These are phyloP conservation scores for Nitzschia putrida DNA, from an alignment of 108 stramenopile species.

Conservation along the genomic window DNA sequence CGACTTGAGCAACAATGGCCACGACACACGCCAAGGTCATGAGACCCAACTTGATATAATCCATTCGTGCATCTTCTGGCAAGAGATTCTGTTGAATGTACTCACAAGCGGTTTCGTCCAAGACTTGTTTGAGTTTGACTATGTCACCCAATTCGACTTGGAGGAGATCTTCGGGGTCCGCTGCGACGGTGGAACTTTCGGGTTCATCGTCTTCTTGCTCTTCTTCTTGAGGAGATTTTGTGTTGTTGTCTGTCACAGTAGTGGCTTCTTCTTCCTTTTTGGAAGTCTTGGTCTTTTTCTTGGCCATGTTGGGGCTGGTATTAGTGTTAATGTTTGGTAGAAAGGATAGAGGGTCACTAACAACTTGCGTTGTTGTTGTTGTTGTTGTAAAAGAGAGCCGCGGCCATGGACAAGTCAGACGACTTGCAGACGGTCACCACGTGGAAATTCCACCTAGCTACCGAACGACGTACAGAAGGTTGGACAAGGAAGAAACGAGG, in stretches of 20 bases:
- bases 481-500: no score
- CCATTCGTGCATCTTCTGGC: constrained; percentile 80
- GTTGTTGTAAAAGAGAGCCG: not conserved
- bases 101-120: constrained; percentile 91
- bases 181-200: not conserved
- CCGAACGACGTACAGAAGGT: no score
- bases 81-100: constrained; percentile 58
- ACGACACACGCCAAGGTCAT: constrained; percentile 91
- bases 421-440: no score
- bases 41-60: constrained; percentile 89
- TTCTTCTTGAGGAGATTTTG: constrained; percentile 17
- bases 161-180: constrained; percentile 73
- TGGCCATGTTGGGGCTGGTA: constrained; percentile 28
- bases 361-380: no score
- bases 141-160: constrained; percentile 95
- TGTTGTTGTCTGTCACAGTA: constrained; percentile 7
- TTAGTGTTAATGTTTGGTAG: no score
- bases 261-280: not conserved
- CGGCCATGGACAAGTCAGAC: no score
- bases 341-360: no score
- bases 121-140: constrained; percentile 95
- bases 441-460: no score
- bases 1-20: constrained; percentile 93
- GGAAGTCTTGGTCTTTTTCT: constrained; percentile 23
- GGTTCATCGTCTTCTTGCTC: constrained; percentile 31